phyloP scores from a whole-genome alignment of 495 filamentous ascomycete genomes.

The Aspergillus wentii region DNA sequence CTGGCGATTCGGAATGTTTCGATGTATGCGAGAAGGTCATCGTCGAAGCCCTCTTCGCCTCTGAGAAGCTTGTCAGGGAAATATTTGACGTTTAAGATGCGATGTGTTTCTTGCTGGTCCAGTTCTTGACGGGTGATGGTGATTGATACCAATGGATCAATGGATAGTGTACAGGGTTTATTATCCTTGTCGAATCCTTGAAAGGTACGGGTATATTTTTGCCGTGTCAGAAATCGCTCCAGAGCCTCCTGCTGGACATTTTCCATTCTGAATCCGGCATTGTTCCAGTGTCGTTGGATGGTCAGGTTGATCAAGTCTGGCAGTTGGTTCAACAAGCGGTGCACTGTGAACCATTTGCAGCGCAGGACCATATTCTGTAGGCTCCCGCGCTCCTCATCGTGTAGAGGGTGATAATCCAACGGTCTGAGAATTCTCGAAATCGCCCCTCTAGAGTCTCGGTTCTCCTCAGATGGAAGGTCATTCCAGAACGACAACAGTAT shows the following conservation, averaged over 20 bases:
- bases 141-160: constrained; percentile 17
- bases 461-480: constrained; percentile 9
- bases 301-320: constrained; percentile 29
- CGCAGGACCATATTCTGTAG: constrained; percentile 30
- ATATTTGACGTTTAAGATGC: constrained; percentile 4
- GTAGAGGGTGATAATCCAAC: constrained; percentile 24
- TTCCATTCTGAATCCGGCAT: constrained; percentile 21
- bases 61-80: background rate
- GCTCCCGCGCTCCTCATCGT: constrained; percentile 11
- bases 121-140: constrained; percentile 11
- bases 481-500: constrained; percentile 39
- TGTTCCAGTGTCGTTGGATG: constrained; percentile 30
- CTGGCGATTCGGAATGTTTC: constrained; percentile 33
- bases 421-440: constrained; percentile 28
- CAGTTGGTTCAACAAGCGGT: constrained; percentile 23
- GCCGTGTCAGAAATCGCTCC: constrained; percentile 16
- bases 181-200: background rate
- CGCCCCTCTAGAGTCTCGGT: constrained; percentile 1
- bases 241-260: constrained; percentile 13
- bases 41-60: background rate
- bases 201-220: too few relatives aligned
- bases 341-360: constrained; percentile 35
- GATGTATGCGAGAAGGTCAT: constrained; percentile 16
- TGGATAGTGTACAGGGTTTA: constrained; percentile 15
- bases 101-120: constrained; percentile 15